phyloP scores from a whole-genome alignment of 495 filamentous ascomycete species.

The Evernia prunastri region DNA sequence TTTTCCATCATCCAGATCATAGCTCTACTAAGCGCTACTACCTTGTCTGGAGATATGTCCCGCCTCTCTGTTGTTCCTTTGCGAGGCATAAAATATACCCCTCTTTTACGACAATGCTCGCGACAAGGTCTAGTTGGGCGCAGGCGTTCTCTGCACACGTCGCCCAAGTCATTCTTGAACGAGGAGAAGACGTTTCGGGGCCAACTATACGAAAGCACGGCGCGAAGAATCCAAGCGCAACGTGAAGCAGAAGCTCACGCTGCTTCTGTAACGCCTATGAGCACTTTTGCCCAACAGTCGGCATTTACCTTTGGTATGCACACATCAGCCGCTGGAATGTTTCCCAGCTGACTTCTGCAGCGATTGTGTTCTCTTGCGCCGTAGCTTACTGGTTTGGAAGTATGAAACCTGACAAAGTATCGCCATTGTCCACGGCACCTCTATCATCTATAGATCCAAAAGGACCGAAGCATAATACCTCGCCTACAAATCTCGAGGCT shows the following conservation, averaged over 20 bases:
- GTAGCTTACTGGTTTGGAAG: slow-evolving; percentile 69
- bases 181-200: slow-evolving; percentile 60
- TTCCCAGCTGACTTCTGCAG: slow-evolving; percentile 31
- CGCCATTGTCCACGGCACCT: slow-evolving; percentile 65
- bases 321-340: not conserved
- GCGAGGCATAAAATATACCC: slow-evolving; percentile 7
- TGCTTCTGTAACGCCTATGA: slow-evolving; percentile 48
- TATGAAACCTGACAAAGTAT: slow-evolving; percentile 48
- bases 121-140: not conserved
- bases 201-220: slow-evolving; percentile 82
- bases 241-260: slow-evolving; percentile 61
- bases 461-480: slow-evolving; percentile 59
- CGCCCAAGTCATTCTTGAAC: slow-evolving; percentile 21
- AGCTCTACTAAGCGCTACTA: no score
- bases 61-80: slow-evolving; percentile 5
- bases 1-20: not conserved
- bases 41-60: slow-evolving; percentile 7
- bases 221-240: slow-evolving; percentile 67
- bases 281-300: slow-evolving; percentile 48
- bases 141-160: slow-evolving; percentile 11
- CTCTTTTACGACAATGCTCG: slow-evolving; percentile 11
- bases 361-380: slow-evolving; percentile 52
- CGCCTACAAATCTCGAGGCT: slow-evolving; percentile 73
- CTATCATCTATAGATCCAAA: slow-evolving; percentile 49
- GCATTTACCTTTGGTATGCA: slow-evolving; percentile 57